Evolutionary conservation across 2,329 filamentous ascomycete species (phyloP), one percentile per base, ranked within the genome.

Genomic region (Cladosporium sp.): DNA sequence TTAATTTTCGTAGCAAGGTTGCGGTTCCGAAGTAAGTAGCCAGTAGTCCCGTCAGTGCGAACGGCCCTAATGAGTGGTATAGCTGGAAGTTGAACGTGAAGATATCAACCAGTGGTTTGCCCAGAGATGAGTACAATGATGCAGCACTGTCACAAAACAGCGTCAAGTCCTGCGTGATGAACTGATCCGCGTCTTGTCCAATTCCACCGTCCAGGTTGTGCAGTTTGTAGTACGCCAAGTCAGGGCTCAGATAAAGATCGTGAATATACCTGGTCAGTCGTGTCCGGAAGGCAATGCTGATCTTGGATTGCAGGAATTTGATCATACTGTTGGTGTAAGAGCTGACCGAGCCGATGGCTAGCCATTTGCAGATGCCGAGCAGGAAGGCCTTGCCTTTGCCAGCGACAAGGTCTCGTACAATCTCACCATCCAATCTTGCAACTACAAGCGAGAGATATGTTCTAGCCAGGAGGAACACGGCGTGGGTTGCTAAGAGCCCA

Each of bases 261-360:
- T 99, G 95, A 63, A 99, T 97, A 77, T 99, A 99, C 71, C 95
- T 85, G 1, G 95, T 99, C 16, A 99, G 84, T 12, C 95, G 88
- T 5, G 95, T 99, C 50, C 95, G 89, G 84, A 99, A 99, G 37
- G 96, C 94, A 70, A 99, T 99, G 7, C 94, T 97, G 63, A 99
- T 93, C 81, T 99, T 99, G 60, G 92, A 94, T 79, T 99, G 94
- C 68, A 99, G 85, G 80, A 91, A 99, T 79, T 98, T 98, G 83
- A 99, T 99, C 91, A 96, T 97, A 64, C 94, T 93, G 78, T 99
- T 99, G 60, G 94, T 97, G 75, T 99, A 99, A 0, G 94, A 96
- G 10, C 93, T 94, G 69, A 98, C 89, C 2, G 91, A 92, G 50
- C 95, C 95, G 40, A 99, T 89, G 3, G 94, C 93, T 70, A 93